Evolutionary conservation across 768 basidiomycete species (phyloP).

Genomic region (Kwoniella sp.): DNA sequence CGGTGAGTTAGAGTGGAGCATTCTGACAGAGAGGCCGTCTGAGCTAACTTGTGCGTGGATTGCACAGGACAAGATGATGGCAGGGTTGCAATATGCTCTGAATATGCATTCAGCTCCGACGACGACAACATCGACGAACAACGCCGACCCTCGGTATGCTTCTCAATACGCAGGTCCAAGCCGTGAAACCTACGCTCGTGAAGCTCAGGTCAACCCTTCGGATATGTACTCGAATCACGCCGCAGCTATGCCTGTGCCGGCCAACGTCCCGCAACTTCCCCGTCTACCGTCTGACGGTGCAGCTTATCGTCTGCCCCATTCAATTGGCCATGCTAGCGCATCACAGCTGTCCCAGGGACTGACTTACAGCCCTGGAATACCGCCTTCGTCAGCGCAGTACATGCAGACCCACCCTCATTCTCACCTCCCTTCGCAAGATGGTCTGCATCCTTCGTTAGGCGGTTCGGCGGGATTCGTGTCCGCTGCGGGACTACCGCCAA

Average conservation of each 20-base stretch:
- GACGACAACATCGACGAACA: constrained; percentile 6
- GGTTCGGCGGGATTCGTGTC: background rate
- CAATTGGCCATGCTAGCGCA: background rate
- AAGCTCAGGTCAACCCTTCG: background rate
- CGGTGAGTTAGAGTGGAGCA: constrained; percentile 8
- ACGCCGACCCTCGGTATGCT: background rate
- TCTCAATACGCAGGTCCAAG: background rate
- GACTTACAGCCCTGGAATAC: background rate
- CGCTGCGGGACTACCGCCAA: background rate
- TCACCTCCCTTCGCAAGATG: background rate
- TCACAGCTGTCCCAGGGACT: background rate
- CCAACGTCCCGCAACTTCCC: constrained; percentile 13
- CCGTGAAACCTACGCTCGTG: background rate
- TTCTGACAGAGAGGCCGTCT: background rate
- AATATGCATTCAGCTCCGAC: constrained; percentile 24
- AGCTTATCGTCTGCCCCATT: constrained; percentile 1
- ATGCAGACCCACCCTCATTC: background rate
- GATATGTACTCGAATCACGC: background rate
- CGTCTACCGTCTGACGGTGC: constrained; percentile 13
- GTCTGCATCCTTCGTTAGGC: background rate
- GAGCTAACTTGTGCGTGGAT: background rate
- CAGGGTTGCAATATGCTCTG: constrained; percentile 34
- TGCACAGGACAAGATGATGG: constrained; percentile 24
- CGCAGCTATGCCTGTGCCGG: background rate
- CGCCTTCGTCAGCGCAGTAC: background rate